A percentile compares a stretch with the other conserved stretches of the same genome.
Conservation (phyloP, 768 basidiomycete genomes). For the Suillus alpinus region DNA sequence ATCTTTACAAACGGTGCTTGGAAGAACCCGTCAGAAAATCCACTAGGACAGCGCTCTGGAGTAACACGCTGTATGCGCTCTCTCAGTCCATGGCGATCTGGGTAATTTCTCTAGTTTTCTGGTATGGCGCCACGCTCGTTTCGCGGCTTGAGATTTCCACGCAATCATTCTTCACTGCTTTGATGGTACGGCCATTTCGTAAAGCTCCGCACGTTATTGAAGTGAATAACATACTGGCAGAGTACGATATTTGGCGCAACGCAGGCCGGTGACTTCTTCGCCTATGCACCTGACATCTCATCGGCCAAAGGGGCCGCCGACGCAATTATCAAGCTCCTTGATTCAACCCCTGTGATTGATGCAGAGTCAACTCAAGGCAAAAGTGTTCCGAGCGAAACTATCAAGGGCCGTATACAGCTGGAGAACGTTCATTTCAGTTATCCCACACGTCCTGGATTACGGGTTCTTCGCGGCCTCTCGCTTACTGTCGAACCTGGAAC, state of each 20-base stretch:
- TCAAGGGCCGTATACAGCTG: conserved; percentile 65
- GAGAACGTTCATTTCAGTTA: conserved; percentile 87
- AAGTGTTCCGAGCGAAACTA: conserved; percentile 38
- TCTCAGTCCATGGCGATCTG: conserved; percentile 76
- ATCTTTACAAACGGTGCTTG: conserved; percentile 64
- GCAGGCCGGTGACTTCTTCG: conserved; percentile 83
- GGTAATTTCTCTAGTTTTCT: conserved; percentile 81
- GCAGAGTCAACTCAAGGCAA: conserved; percentile 70
- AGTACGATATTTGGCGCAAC: conserved; percentile 75
- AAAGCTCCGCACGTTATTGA: not conserved
- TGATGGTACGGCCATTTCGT: conserved; percentile 55
- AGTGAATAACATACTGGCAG: conserved; percentile 31
- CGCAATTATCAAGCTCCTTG: conserved; percentile 72
- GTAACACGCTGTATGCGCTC: conserved; percentile 64
- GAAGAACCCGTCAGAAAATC: conserved; percentile 67
- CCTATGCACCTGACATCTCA: conserved; percentile 85
- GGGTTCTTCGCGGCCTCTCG: conserved; percentile 79
- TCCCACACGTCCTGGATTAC: conserved; percentile 80
- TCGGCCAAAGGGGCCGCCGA: conserved; percentile 77
- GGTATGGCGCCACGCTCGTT: conserved; percentile 68
- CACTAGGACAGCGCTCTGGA: conserved; percentile 60
- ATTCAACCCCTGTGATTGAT: conserved; percentile 75
- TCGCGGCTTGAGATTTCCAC: conserved; percentile 52
- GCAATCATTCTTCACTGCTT: conserved; percentile 74
- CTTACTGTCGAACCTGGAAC: conserved; percentile 72